Evolutionary conservation across 495 filamentous ascomycete genomes (phyloP).

Genomic region (Lasiosphaeria ovina): DNA sequence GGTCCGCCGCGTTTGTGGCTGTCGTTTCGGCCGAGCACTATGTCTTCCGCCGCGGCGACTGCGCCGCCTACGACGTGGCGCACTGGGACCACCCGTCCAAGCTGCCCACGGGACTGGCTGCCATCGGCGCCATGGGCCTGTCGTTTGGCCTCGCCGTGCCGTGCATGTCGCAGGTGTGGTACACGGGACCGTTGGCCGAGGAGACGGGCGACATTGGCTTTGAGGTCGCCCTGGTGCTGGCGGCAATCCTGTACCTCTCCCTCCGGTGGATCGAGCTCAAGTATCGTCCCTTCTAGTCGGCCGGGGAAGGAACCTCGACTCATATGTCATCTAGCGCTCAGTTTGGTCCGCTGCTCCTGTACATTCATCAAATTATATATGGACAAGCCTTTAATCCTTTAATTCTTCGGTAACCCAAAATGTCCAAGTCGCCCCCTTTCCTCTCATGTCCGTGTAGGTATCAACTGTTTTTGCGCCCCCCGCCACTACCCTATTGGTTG

Average conservation of each 20-base stretch:
- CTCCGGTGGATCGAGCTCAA: constrained; percentile 36
- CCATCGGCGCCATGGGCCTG: constrained; percentile 33
- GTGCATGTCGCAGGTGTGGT: constrained; percentile 53
- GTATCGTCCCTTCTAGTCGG: background rate
- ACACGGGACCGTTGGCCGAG: constrained; percentile 48
- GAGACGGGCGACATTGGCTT: constrained; percentile 54
- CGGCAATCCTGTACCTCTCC: constrained; percentile 42
- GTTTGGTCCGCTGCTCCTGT: no score
- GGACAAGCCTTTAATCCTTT: no score
- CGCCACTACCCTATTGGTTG: no score
- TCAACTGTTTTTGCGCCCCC: no score
- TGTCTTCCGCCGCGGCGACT: constrained; percentile 38
- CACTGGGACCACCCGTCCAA: constrained; percentile 43
- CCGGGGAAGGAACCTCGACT: no score
- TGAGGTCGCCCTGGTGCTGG: constrained; percentile 48
- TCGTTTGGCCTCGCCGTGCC: constrained; percentile 43
- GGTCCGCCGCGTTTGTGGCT: constrained; percentile 47
- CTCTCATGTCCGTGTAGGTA: no score
- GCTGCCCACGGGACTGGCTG: constrained; percentile 44
- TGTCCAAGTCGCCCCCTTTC: no score
- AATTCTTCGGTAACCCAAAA: no score
- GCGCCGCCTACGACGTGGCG: constrained; percentile 37
- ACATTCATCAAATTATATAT: no score
- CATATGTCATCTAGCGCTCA: no score
- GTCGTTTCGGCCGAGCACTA: constrained; percentile 45